phyloP scores from a whole-genome alignment of 129 eudicot genomes.

The Calendula officinalis region DNA sequence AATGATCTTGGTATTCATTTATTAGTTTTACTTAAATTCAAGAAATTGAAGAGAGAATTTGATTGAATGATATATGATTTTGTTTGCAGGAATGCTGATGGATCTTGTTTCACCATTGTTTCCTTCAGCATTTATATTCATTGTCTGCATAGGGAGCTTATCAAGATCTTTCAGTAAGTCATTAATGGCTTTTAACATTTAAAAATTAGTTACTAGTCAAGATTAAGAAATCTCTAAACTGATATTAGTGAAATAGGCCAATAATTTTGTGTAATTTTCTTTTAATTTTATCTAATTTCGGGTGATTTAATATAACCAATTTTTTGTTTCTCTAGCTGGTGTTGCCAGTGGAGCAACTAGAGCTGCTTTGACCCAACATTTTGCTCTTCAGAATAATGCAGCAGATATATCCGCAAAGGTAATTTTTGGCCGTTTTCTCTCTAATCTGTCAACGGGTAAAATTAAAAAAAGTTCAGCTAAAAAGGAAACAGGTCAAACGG shows the following conservation, averaged over 20 bases:
- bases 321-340: constrained; percentile 65
- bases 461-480: constrained; percentile 1
- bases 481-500: neutral
- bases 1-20: constrained; percentile 83
- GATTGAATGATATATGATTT: constrained; percentile 14
- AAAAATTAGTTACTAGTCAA: constrained; percentile 5
- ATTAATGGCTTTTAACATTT: neutral
- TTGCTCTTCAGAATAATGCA: constrained; percentile 96
- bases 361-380: constrained; percentile 99
- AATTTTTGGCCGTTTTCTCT: neutral
- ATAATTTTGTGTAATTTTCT: neutral
- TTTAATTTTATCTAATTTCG: neutral
- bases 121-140: constrained; percentile 86
- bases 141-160: constrained; percentile 94
- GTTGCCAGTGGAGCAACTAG: constrained; percentile 99
- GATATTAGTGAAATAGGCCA: too few relatives aligned
- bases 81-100: constrained; percentile 92
- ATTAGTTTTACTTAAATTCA: constrained; percentile 13
- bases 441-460: neutral
- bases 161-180: constrained; percentile 99
- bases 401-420: constrained; percentile 99
- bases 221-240: neutral
- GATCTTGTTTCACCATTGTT: constrained; percentile 96
- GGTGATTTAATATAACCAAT: constrained; percentile 8
- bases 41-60: constrained; percentile 13